Conservation (phyloP, 2,329 filamentous ascomycete species). For the Penicillium thymicola region DNA sequence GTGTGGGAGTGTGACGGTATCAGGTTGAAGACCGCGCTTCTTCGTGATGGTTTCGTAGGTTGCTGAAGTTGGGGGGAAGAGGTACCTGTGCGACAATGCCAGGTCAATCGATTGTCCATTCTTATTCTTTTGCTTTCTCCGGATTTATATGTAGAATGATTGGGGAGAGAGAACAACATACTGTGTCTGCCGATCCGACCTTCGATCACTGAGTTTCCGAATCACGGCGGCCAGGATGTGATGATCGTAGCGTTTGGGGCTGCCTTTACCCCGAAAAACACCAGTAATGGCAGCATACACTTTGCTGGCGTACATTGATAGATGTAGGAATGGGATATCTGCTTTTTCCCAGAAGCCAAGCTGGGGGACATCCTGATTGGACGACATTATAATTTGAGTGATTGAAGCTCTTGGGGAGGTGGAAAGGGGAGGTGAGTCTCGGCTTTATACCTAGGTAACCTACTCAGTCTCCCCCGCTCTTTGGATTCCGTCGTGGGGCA, state of each 20-base stretch:
- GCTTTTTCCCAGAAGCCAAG: slow-evolving; percentile 37
- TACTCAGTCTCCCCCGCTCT: not conserved
- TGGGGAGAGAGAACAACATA: slow-evolving; percentile 20
- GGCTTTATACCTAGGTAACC: not conserved
- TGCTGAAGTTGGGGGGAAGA: slow-evolving; percentile 24
- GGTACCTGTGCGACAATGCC: slow-evolving; percentile 19
- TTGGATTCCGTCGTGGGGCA: not conserved
- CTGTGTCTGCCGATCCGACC: slow-evolving; percentile 33
- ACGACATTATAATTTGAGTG: not conserved
- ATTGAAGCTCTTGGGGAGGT: not conserved
- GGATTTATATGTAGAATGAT: not conserved
- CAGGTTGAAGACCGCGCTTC: slow-evolving; percentile 25
- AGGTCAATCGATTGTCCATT: not conserved
- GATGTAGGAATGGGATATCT: slow-evolving; percentile 27
- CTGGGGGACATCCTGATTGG: slow-evolving; percentile 17
- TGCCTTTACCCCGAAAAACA: slow-evolving; percentile 38
- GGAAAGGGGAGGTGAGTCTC: not conserved
- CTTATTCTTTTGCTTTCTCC: not conserved
- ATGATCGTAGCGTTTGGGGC: slow-evolving; percentile 34
- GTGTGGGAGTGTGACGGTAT: slow-evolving; percentile 32
- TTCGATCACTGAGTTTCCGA: slow-evolving; percentile 25
- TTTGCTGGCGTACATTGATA: slow-evolving; percentile 26
- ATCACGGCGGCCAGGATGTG: slow-evolving; percentile 35
- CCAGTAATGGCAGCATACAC: slow-evolving; percentile 35
- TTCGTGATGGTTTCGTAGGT: slow-evolving; percentile 28